These are phyloP conservation scores for Chamaecyparis obtusa DNA, from an alignment of 75 land plant species.

Conservation along the genomic window DNA sequence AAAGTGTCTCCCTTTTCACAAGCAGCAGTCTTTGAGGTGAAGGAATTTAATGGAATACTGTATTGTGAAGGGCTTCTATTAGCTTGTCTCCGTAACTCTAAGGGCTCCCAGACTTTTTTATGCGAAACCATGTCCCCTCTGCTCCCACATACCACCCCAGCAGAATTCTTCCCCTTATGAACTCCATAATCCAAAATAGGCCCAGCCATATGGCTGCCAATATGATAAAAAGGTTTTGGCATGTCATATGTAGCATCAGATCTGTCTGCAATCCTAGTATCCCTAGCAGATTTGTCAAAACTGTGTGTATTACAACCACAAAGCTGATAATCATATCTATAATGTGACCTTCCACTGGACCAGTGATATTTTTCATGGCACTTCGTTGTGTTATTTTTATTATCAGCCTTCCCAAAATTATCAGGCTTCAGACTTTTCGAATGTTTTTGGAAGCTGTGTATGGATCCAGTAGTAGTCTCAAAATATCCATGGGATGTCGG, in stretches of 20 bases:
- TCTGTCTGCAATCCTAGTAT: slow-evolving; percentile 34
- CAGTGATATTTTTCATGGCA: slow-evolving; percentile 39
- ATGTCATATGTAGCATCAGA: slow-evolving; percentile 30
- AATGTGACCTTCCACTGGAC: slow-evolving; percentile 27
- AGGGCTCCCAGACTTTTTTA: slow-evolving; percentile 75
- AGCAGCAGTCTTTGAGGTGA: slow-evolving; percentile 21
- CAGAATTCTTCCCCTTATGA: slow-evolving; percentile 31
- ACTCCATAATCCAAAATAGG: slow-evolving; percentile 33
- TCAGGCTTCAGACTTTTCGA: slow-evolving; percentile 19
- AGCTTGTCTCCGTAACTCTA: slow-evolving; percentile 43
- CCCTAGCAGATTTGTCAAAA: slow-evolving; percentile 24
- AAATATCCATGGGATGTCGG: slow-evolving; percentile 17
- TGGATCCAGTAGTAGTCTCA: slow-evolving; percentile 18
- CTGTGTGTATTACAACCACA: slow-evolving; percentile 50
- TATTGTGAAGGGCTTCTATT: slow-evolving; percentile 35
- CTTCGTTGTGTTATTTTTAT: slow-evolving; percentile 22
- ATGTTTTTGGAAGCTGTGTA: slow-evolving; percentile 27
- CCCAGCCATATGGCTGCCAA: slow-evolving; percentile 25
- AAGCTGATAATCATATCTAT: slow-evolving; percentile 43
- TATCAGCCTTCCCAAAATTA: slow-evolving; percentile 18
- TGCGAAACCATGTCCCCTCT: slow-evolving; percentile 30
- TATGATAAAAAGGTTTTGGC: slow-evolving; percentile 32
- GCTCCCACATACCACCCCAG: slow-evolving; percentile 18
- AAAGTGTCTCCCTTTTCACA: slow-evolving; percentile 13
- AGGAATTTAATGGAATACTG: slow-evolving; percentile 9